Base-by-base conservation (phyloP, 2,329 filamentous ascomycete genomes). In the Clonostachys rhizophaga region DNA sequence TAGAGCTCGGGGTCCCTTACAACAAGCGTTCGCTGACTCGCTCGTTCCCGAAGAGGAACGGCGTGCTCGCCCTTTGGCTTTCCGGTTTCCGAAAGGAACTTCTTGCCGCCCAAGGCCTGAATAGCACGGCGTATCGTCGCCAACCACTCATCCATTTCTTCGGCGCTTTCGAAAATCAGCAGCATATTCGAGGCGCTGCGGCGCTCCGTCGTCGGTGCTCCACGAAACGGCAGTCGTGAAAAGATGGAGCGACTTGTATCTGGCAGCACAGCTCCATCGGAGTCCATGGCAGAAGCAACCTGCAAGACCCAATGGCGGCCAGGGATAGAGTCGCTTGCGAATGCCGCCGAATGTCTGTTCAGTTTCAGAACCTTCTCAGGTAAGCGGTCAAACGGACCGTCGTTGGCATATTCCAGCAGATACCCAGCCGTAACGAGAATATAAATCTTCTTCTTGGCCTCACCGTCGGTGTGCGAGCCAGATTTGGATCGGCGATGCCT, bases 291-390 rank as follows among this genome's bases (percentile, higher is more conserved):
- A 35, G 88, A 85, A 4, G 83, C 85, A 18, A 92, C 80, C 54
- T 90, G 87, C 13, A 92, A 64, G 6, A 92, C 89, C 81, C 87
- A 91, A 57, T 91, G 87, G 50, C 81, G 82, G 6, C 89, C 89
- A 4, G 87, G 86, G 47, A 92, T 89, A 13, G 87, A 73, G 60
- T 94, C 89, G 54, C 83, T 90, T 2, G 85, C 89, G 62, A 90
- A 92, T 6, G 87, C 89, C 11, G 86, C 87, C 4, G 88, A 91
- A 43, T 87, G 79, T 52, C 81, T 83, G n/a, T 81, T 80, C 5
- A 94, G 69, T 43, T 84, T 82, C 48, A 92, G 69, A 34, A 87
- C 74, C 62, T 84, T 89, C 62, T 94, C 89, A 0, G 89, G 89
- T 11, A 84, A 63, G 20, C 88, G 76, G 55, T 91, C 84, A 55